Percentiles rank a stretch among this genome's conserved stretches.
These are phyloP conservation scores for Xylaria sp. DNA, from an alignment of 2,329 filamentous ascomycete genomes.

Conservation along the genomic window DNA sequence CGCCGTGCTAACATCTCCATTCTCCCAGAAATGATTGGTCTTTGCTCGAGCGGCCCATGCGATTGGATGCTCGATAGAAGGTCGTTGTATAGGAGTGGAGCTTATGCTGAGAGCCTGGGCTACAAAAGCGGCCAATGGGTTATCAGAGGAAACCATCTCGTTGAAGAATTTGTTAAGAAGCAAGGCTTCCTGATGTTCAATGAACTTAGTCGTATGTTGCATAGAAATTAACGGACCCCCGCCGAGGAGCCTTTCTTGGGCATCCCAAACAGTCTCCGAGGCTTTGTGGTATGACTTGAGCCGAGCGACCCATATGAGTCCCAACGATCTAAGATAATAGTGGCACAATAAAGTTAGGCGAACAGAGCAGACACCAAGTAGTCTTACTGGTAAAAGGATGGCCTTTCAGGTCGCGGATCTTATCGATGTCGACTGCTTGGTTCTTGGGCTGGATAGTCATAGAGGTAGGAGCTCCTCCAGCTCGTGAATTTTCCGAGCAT, in stretches of 20 bases:
- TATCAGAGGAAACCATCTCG: background rate
- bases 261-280: background rate
- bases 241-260: background rate
- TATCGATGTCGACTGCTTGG: background rate
- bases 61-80: no score
- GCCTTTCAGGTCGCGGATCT: conserved; percentile 10
- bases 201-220: no score
- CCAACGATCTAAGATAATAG: conserved; percentile 6
- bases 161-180: background rate
- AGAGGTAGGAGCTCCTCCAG: conserved; percentile 4
- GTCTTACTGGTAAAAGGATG: background rate
- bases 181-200: background rate
- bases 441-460: background rate
- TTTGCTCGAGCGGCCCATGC: background rate
- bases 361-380: background rate
- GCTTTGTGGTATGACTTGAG: conserved; percentile 15
- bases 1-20: conserved; percentile 14
- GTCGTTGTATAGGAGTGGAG: background rate
- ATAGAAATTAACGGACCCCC: no score
- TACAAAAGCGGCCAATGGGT: conserved; percentile 2
- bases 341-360: background rate
- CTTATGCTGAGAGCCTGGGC: background rate
- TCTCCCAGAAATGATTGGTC: background rate
- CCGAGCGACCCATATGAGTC: conserved; percentile 13
- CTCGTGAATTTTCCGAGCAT: conserved; percentile 25